Conservation (phyloP, 805 yeast genomes). For the Scheffersomyces amazonensis region DNA sequence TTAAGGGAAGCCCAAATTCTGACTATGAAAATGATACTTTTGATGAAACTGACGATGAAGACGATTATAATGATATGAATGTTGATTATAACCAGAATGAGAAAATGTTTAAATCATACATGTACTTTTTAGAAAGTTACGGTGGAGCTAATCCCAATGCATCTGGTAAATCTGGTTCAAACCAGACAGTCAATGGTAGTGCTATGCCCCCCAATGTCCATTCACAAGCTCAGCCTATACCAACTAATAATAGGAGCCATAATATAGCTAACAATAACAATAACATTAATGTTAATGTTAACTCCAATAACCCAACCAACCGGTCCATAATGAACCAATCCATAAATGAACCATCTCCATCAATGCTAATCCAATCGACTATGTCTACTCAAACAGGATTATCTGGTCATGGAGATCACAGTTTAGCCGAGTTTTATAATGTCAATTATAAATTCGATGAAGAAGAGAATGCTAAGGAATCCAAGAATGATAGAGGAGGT, state of each 20-base stretch:
- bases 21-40: slow-evolving; percentile 14
- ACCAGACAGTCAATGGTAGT: not conserved
- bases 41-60: slow-evolving; percentile 8
- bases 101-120: slow-evolving; percentile 88
- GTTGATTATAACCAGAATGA: slow-evolving; percentile 51
- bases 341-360: slow-evolving; percentile 13
- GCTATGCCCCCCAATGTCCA: not conserved
- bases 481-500: too few species aligned
- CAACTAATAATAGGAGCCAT: not conserved
- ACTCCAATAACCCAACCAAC: not conserved
- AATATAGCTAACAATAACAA: not conserved
- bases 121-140: slow-evolving; percentile 84
- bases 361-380: slow-evolving; percentile 11
- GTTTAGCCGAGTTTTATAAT: slow-evolving; percentile 25
- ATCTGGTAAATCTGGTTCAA: not conserved
- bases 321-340: not conserved
- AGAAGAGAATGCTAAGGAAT: slow-evolving; percentile 26
- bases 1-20: slow-evolving; percentile 7
- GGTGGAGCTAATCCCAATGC: slow-evolving; percentile 25
- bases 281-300: not conserved
- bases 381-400: slow-evolving; percentile 2
- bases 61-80: too few species aligned
- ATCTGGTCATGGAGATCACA: slow-evolving; percentile 6
- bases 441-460: slow-evolving; percentile 29
- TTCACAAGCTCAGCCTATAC: not conserved